Evolutionary conservation across 202 grass and related monocot genomes (phyloP).

Genomic region (Dendrocalamus latiflorus): DNA sequence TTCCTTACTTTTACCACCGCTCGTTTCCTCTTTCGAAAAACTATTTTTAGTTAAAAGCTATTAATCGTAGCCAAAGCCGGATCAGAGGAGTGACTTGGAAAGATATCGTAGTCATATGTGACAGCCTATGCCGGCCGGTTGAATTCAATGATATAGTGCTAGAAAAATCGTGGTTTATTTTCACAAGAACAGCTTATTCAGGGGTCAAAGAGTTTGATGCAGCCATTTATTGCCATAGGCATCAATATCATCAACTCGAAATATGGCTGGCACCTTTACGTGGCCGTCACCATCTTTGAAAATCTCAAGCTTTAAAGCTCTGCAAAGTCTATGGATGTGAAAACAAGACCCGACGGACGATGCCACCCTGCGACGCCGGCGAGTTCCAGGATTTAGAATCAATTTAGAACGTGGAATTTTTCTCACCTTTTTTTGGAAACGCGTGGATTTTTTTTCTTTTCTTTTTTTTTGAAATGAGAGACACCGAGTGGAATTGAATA

Average conservation of each 20-base stretch:
- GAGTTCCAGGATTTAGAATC: too few species aligned
- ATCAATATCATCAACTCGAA: neutral
- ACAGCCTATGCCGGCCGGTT: neutral
- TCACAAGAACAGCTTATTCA: neutral
- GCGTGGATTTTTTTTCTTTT: too few species aligned
- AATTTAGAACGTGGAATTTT: too few species aligned
- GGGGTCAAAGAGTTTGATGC: neutral
- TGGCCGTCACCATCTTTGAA: neutral
- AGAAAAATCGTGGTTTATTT: neutral
- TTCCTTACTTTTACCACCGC: too few species aligned
- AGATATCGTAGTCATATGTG: neutral
- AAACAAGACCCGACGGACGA: neutral
- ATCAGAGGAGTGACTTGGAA: neutral
- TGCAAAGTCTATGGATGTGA: too few species aligned
- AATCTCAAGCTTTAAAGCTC: neutral
- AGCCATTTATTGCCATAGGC: neutral
- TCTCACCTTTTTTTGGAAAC: too few species aligned
- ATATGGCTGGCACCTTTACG: neutral
- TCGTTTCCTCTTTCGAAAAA: too few species aligned
- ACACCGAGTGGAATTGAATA: too few species aligned
- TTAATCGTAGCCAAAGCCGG: too few species aligned
- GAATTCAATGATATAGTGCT: neutral
- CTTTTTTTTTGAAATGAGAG: too few species aligned
- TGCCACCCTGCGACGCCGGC: too few species aligned
- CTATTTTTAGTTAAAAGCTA: too few species aligned